Base-by-base conservation (phyloP, 345 rosid species). In the Pelargonium nanum region DNA sequence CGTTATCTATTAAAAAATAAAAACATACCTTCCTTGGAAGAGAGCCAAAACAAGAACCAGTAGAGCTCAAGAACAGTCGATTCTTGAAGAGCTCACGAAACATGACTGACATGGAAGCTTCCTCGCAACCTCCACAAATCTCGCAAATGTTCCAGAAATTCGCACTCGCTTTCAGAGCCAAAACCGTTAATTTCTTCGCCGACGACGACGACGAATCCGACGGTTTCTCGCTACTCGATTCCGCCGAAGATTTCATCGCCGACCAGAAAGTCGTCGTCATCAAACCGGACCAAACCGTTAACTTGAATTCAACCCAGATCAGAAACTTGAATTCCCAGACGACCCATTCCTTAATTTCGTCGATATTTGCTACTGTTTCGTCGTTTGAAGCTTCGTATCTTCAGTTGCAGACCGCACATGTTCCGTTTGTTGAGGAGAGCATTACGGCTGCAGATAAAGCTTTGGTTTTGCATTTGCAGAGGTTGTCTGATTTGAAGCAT, bases 61-160 rank as follows among this genome's bases (percentile, higher is more conserved):
- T 65, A 60, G 55, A 57, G 28, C 6, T 12, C 1, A 59, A 44
- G 56, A 56, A 58, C 45, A 7, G 23, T 24, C 12, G 22, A 22
- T 19, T 24, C 48, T 40, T 12, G 15, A 15, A 45, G 30, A 28
- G 53, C 26, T 26, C 80, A 80, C 76, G 75, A 15, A 81, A 79
- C 69, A 74, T 32, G 40, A 52, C 72, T 6, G 48, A 40, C 48
- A 70, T 85, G 81, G n/a, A 77, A 0, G 5, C 16, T 40, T 40
- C 77, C 4, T 62, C 75, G 21, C 85, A 81, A 61, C 80, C 77
- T 19, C 95, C 95, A 1, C 97, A 83, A 65, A 80, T 93, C 68
- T 93, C 99, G 0, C 75, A 81, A 34, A 93, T 89, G 99, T 87
- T 93, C 68, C 89, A 83, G 80, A 93, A 93, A 70, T 81, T 93